Percentiles rank a stretch among this genome's conserved stretches.
phyloP scores from a whole-genome alignment of 805 yeast species.

The Pichia membranifaciens region DNA sequence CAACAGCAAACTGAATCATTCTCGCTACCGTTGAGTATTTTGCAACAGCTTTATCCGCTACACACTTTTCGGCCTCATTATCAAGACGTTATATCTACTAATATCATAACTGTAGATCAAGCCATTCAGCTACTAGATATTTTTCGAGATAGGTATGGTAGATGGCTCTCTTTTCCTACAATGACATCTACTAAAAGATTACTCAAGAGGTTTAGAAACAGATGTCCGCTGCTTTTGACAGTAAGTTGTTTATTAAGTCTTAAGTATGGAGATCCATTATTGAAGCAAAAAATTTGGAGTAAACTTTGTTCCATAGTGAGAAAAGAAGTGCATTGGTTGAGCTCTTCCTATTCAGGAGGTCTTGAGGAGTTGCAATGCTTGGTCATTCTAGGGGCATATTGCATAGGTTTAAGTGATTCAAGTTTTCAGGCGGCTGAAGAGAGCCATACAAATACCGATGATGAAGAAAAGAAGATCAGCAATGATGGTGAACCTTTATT shows the following conservation, averaged over 20 bases:
- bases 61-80: constrained; percentile 5
- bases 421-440: background rate
- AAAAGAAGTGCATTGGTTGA: constrained; percentile 41
- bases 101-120: constrained; percentile 43
- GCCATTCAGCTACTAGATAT: constrained; percentile 46
- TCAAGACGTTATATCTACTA: constrained; percentile 45
- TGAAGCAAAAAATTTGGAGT: constrained; percentile 38
- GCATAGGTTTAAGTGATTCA: constrained; percentile 45
- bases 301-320: constrained; percentile 41
- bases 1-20: background rate
- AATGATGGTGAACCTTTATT: background rate
- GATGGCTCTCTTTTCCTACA: constrained; percentile 73
- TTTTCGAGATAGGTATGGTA: constrained; percentile 62
- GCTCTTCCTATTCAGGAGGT: constrained; percentile 37
- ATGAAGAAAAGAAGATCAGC: background rate
- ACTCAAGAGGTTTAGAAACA: constrained; percentile 40
- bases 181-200: constrained; percentile 42
- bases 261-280: constrained; percentile 39
- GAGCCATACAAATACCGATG: background rate
- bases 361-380: constrained; percentile 65
- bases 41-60: constrained; percentile 9
- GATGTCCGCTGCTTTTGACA: constrained; percentile 61
- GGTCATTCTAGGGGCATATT: constrained; percentile 59
- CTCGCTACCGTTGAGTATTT: constrained; percentile 3
- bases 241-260: constrained; percentile 59